phyloP scores from a whole-genome alignment of 2,329 filamentous ascomycete genomes.

The Trichoderma brevicompactum region DNA sequence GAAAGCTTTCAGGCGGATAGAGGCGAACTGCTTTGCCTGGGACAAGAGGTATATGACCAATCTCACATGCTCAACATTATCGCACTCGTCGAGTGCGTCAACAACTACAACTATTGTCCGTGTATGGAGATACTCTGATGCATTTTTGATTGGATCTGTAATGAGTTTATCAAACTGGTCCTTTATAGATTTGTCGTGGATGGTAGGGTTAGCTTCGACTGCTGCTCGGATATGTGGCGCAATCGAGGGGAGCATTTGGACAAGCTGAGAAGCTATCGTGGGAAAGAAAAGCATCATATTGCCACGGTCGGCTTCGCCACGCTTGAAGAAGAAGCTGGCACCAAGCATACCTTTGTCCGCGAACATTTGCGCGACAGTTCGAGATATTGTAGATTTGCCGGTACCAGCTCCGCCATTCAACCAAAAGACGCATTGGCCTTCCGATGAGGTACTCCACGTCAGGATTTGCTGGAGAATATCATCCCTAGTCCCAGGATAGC shows the following conservation, averaged over 20 bases:
- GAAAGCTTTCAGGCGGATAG: conserved; percentile 40
- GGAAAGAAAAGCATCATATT: background rate
- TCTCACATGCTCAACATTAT: background rate
- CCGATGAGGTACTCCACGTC: background rate
- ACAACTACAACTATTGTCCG: background rate
- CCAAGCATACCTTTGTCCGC: background rate
- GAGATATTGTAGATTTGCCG: conserved; percentile 16
- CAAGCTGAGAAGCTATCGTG: conserved; percentile 3
- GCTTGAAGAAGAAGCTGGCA: conserved; percentile 19
- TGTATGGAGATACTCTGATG: background rate
- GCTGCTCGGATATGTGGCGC: background rate
- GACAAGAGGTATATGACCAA: background rate
- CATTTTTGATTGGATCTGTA: background rate
- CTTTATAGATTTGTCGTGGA: background rate
- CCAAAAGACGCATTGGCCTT: conserved; percentile 2
- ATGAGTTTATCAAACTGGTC: conserved; percentile 11
- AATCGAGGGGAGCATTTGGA: background rate
- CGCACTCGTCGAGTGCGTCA: conserved; percentile 12
- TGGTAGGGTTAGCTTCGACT: background rate
- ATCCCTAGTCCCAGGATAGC: conserved; percentile 38
- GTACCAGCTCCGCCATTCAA: conserved; percentile 2
- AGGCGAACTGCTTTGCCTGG: background rate
- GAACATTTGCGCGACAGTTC: background rate
- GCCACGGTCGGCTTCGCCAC: conserved; percentile 4
- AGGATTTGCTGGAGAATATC: conserved; percentile 37